These are phyloP conservation scores for Eucalyptus pauciflora DNA, from an alignment of 345 rosid species.

Conservation along the genomic window DNA sequence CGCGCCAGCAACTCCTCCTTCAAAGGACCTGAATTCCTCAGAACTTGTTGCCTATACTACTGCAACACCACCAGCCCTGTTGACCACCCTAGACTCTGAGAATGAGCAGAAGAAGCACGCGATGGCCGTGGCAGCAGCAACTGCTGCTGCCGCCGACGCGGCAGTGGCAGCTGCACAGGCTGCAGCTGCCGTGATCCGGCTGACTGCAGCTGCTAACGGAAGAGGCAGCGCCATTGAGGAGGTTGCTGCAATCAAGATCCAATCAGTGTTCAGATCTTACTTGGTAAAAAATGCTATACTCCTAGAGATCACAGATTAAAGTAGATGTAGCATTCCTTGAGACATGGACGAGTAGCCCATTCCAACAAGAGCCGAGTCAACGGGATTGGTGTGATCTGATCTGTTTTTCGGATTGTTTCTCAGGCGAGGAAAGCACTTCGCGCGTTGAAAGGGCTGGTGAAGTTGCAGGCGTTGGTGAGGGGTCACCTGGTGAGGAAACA, in stretches of 20 bases:
- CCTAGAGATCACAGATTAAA: not conserved
- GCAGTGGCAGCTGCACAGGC: slow-evolving; percentile 43
- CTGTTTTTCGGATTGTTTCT: not conserved
- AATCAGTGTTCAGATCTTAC: slow-evolving; percentile 71
- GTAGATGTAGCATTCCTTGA: not conserved
- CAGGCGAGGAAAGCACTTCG: slow-evolving; percentile 90
- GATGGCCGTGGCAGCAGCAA: slow-evolving; percentile 29
- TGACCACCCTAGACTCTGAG: slow-evolving; percentile 4
- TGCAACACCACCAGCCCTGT: not conserved
- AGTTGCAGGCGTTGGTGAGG: slow-evolving; percentile 82
- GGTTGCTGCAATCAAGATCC: slow-evolving; percentile 60
- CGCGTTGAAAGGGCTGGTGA: slow-evolving; percentile 83
- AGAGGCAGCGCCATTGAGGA: slow-evolving; percentile 33
- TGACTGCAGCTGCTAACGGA: slow-evolving; percentile 12
- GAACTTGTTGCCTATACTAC: slow-evolving; percentile 9
- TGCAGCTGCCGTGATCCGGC: slow-evolving; percentile 33
- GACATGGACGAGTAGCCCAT: not conserved
- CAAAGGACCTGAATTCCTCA: slow-evolving; percentile 14
- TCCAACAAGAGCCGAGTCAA: not conserved
- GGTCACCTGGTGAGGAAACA: slow-evolving; percentile 88
- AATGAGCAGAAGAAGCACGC: slow-evolving; percentile 35
- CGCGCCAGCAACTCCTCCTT: slow-evolving; percentile 8
- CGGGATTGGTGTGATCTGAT: not conserved
- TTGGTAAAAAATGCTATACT: slow-evolving; percentile 35
- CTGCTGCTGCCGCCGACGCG: slow-evolving; percentile 29